Conservation (phyloP, 495 filamentous ascomycete genomes). For the Astrocystis sublimbata region DNA sequence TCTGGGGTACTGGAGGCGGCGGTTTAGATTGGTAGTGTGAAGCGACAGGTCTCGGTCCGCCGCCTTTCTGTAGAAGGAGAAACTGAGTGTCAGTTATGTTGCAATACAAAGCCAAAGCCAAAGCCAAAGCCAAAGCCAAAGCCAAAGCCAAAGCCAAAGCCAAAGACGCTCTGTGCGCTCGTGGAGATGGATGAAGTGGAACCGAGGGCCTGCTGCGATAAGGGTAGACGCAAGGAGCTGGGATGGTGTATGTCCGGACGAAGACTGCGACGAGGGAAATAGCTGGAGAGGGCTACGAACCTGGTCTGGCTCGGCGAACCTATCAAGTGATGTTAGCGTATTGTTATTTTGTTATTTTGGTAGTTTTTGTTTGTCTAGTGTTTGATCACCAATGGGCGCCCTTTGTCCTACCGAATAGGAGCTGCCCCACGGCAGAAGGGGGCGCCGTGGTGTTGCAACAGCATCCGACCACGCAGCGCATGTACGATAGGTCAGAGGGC, state of each 20-base stretch:
- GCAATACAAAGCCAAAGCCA: not conserved
- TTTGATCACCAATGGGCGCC: conserved; percentile 22
- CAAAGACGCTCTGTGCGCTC: not conserved
- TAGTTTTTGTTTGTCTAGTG: conserved; percentile 19
- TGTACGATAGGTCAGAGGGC: too few relatives aligned
- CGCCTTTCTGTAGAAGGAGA: conserved; percentile 36
- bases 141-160: too few relatives aligned
- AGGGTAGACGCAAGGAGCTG: not conserved
- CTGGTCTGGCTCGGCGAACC: conserved; percentile 93
- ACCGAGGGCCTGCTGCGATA: not conserved
- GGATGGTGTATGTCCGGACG: not conserved
- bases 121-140: too few relatives aligned
- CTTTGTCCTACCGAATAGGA: conserved; percentile 17
- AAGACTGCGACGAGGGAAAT: not conserved
- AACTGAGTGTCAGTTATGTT: conserved; percentile 19
- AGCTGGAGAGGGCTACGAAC: conserved; percentile 47
- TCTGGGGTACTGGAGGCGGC: conserved; percentile 23
- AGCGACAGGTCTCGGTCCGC: conserved; percentile 22
- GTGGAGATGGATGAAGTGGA: not conserved
- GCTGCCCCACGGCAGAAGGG: not conserved
- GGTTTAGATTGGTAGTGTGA: conserved; percentile 46
- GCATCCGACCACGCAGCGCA: conserved; percentile 4
- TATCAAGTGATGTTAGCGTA: conserved; percentile 41
- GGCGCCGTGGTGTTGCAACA: not conserved
- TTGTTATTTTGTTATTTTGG: too few relatives aligned